Conservation (phyloP, 2,329 filamentous ascomycete genomes). For the Scedosporium apiospermum region DNA sequence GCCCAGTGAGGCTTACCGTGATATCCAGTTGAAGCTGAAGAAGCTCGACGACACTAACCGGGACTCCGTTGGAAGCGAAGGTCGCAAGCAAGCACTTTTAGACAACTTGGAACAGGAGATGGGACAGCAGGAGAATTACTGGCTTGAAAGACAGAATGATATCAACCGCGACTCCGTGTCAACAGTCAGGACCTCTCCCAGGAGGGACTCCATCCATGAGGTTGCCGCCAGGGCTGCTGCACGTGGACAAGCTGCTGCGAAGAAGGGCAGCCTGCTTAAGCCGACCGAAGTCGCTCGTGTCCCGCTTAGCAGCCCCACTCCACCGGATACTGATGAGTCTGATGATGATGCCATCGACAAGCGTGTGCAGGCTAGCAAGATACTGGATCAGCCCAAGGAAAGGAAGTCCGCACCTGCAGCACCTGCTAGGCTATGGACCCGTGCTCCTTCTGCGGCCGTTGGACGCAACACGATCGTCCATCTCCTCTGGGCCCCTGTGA, state of each 20-base stretch:
- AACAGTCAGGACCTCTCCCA: slow-evolving; percentile 27
- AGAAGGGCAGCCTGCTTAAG: slow-evolving; percentile 5
- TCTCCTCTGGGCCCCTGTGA: slow-evolving; percentile 1
- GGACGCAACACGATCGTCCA: neutral
- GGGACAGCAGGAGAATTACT: slow-evolving; percentile 48
- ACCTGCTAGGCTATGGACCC: neutral
- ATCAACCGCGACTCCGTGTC: slow-evolving; percentile 42
- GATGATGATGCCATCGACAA: slow-evolving; percentile 17
- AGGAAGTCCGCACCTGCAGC: neutral
- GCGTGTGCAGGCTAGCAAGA: neutral
- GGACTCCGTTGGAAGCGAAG: slow-evolving; percentile 26
- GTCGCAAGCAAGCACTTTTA: slow-evolving; percentile 35
- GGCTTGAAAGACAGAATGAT: slow-evolving; percentile 47
- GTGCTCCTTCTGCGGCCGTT: neutral
- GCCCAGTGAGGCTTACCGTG: slow-evolving; percentile 35
- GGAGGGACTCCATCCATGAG: slow-evolving; percentile 17
- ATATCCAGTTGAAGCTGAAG: slow-evolving; percentile 42
- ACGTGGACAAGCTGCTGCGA: neutral
- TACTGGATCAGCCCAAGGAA: neutral
- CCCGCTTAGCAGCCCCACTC: slow-evolving; percentile 41
- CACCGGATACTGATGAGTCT: slow-evolving; percentile 42
- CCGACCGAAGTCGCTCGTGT: slow-evolving; percentile 12
- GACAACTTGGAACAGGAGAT: slow-evolving; percentile 54
- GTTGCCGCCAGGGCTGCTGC: neutral
- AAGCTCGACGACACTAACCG: slow-evolving; percentile 33